Conservation (phyloP, 345 rosid genomes). For the Camelina neglecta region DNA sequence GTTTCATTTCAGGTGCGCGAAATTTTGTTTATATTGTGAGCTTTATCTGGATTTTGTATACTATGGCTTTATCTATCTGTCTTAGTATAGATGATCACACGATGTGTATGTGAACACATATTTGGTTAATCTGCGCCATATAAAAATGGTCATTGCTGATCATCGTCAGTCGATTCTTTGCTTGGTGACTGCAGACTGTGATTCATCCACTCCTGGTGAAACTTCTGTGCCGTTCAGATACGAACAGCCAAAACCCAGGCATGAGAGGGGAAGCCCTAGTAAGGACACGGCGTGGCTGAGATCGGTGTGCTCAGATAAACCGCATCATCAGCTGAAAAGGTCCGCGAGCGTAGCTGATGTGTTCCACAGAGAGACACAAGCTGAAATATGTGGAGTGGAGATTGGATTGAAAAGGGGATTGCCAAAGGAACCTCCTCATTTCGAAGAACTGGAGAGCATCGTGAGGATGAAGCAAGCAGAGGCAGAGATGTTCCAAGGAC, state of each 20-base stretch:
- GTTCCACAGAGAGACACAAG: conserved; percentile 50
- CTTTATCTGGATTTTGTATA: conserved; percentile 11
- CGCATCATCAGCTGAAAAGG: conserved; percentile 56
- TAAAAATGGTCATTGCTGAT: conserved; percentile 25
- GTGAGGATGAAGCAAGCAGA: conserved; percentile 87
- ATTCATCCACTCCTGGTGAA: conserved; percentile 54
- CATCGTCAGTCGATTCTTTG: neutral
- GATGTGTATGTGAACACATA: conserved; percentile 15
- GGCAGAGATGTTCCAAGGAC: conserved; percentile 86
- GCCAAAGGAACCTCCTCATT: conserved; percentile 66
- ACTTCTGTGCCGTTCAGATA: conserved; percentile 48
- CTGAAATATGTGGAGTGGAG: conserved; percentile 56
- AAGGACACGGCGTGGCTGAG: conserved; percentile 65
- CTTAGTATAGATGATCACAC: neutral
- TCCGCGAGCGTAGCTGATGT: conserved; percentile 57
- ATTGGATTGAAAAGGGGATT: conserved; percentile 51
- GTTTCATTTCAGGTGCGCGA: conserved; percentile 72
- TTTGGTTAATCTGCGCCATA: conserved; percentile 13
- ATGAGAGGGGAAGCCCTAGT: conserved; percentile 56
- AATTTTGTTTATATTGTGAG: neutral
- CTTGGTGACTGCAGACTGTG: conserved; percentile 65
- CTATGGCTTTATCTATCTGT: neutral
- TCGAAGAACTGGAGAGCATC: conserved; percentile 89
- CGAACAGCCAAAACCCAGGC: conserved; percentile 62
- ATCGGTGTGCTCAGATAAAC: conserved; percentile 61